phyloP scores from a whole-genome alignment of 2,329 filamentous ascomycete genomes.

The Neurospora crassa region DNA sequence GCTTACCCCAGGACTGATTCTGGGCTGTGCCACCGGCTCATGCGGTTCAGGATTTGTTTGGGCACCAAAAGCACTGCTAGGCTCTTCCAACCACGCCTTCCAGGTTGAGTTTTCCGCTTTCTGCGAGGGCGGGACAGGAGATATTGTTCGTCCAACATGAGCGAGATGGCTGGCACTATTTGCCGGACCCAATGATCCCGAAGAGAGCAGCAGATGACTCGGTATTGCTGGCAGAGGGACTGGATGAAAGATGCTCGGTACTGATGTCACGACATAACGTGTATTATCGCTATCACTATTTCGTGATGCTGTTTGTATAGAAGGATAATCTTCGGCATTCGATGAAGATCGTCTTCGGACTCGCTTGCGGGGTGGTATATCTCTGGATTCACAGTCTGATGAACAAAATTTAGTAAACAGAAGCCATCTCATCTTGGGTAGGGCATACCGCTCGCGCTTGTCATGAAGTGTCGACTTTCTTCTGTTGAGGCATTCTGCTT shows the following conservation, averaged over 20 bases:
- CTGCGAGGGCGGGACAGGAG: constrained; percentile 14
- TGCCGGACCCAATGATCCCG: constrained; percentile 9
- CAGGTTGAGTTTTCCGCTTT: constrained; percentile 19
- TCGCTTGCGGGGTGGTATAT: not conserved
- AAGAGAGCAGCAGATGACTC: constrained; percentile 1
- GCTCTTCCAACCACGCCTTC: constrained; percentile 15
- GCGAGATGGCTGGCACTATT: constrained; percentile 17
- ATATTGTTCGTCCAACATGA: constrained; percentile 13
- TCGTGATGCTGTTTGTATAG: not conserved
- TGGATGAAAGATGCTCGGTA: constrained; percentile 10
- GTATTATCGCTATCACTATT: not conserved
- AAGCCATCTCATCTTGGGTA: not conserved
- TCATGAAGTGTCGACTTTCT: not conserved
- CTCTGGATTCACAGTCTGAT: not conserved
- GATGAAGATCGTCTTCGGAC: not conserved
- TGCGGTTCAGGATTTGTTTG: not conserved
- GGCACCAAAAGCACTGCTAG: constrained; percentile 5
- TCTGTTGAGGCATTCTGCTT: not conserved
- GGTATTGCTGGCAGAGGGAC: constrained; percentile 12
- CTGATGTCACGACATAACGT: not conserved
- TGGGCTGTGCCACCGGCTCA: not conserved
- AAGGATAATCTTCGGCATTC: not conserved
- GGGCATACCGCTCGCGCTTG: not conserved
- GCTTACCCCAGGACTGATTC: constrained; percentile 16
- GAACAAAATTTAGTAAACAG: not conserved